Evolutionary conservation across 176 grass and related monocot species (phyloP).

Genomic region (Zea mays): Zm-B73-REFERENCE-NAM-5.0 NC_050099.1:35668001-35668500

Average conservation of each 20-base stretch:
- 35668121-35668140: background rate
- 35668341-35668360: background rate
- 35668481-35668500: background rate
- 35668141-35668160: background rate
- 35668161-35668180: background rate
- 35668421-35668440: background rate
- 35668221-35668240: conserved; percentile 80
- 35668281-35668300: conserved; percentile 22
- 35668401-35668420: conserved; percentile 9
- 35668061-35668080: conserved; percentile 1
- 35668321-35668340: background rate
- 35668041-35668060: background rate
- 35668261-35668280: conserved; percentile 71
- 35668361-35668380: background rate
- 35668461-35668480: background rate
- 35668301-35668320: conserved; percentile 2
- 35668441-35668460: background rate
- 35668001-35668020: background rate
- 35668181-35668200: conserved; percentile 64
- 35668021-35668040: background rate
- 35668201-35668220: conserved; percentile 75
- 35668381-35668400: background rate
- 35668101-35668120: background rate
- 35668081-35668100: background rate
- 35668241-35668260: conserved; percentile 75